Conservation (phyloP, 495 filamentous ascomycete genomes). For the Physcia stellaris region DNA sequence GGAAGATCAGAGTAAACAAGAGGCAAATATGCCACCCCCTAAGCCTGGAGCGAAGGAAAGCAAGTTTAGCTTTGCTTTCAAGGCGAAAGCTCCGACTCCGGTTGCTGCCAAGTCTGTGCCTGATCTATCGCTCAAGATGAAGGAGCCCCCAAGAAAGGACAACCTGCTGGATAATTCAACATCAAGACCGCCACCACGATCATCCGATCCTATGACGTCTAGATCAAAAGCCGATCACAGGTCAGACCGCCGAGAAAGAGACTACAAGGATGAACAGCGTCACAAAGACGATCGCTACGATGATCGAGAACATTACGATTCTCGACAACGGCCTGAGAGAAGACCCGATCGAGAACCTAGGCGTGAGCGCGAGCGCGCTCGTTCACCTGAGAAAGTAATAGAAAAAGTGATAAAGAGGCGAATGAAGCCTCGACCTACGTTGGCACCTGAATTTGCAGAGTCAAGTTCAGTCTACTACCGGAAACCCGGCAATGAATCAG, state of each 20-base stretch:
- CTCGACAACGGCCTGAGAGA: constrained; percentile 26
- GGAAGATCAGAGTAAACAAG: constrained; percentile 40
- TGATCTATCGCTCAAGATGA: constrained; percentile 58
- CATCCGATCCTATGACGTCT: constrained; percentile 27
- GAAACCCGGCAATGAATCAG: constrained; percentile 88
- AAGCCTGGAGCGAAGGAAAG: constrained; percentile 40
- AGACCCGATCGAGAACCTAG: constrained; percentile 7
- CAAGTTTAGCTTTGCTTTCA: constrained; percentile 83
- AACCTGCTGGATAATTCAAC: constrained; percentile 13
- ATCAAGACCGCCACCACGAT: constrained; percentile 14
- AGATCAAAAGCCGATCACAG: constrained; percentile 24
- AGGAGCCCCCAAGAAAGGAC: constrained; percentile 28
- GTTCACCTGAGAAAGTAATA: constrained; percentile 34
- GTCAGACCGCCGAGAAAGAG: constrained; percentile 27
- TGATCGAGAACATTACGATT: constrained; percentile 19
- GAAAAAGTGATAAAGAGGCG: constrained; percentile 58
- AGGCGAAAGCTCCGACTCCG: constrained; percentile 49
- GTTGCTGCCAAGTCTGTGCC: constrained; percentile 50
- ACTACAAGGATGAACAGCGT: constrained; percentile 35
- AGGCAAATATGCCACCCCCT: constrained; percentile 36
- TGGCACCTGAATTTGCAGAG: constrained; percentile 54
- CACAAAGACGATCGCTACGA: constrained; percentile 20
- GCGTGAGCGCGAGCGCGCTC: constrained; percentile 15
- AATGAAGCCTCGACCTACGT: constrained; percentile 53
- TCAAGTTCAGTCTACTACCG: constrained; percentile 83